These are phyloP conservation scores for Pterocarpus santalinus DNA, from an alignment of 306 rosid species.

Conservation along the genomic window DNA sequence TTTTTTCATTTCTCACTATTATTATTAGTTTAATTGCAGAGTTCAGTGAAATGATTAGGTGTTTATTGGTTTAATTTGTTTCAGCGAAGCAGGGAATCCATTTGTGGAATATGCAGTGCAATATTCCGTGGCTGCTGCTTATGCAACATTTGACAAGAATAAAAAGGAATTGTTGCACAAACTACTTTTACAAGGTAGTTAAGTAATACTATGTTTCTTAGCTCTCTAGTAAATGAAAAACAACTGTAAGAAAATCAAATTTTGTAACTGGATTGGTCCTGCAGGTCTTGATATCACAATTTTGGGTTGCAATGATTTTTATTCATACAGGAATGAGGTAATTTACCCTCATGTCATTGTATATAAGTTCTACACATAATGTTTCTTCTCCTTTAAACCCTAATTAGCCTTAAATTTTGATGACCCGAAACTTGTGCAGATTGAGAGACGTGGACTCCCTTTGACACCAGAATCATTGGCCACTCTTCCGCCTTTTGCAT, in stretches of 20 bases:
- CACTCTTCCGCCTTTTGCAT: slow-evolving; percentile 80
- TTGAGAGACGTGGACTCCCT: slow-evolving; percentile 86
- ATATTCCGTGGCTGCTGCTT: slow-evolving; percentile 88
- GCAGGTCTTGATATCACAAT: slow-evolving; percentile 94
- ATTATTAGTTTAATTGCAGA: background rate
- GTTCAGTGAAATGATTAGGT: slow-evolving; percentile 22
- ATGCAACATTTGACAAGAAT: slow-evolving; percentile 67
- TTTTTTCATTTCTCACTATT: slow-evolving; percentile 2
- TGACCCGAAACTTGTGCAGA: slow-evolving; percentile 53
- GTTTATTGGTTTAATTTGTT: slow-evolving; percentile 47
- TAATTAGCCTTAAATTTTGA: background rate
- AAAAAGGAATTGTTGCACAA: slow-evolving; percentile 68
- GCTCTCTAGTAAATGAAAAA: slow-evolving; percentile 11
- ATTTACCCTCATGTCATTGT: slow-evolving; percentile 24
- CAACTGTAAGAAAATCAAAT: slow-evolving; percentile 34
- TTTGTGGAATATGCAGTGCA: slow-evolving; percentile 95
- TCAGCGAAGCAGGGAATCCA: slow-evolving; percentile 86
- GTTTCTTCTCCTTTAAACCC: background rate
- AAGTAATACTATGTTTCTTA: slow-evolving; percentile 30
- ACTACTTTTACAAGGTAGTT: slow-evolving; percentile 75
- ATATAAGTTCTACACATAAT: background rate
- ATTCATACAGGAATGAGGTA: slow-evolving; percentile 92
- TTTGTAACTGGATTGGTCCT: slow-evolving; percentile 48
- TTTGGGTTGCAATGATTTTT: slow-evolving; percentile 91
- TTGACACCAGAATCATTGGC: slow-evolving; percentile 88